These are phyloP conservation scores for Osmanthus fragrans DNA, from an alignment of 257 asterid species.

Conservation along the genomic window DNA sequence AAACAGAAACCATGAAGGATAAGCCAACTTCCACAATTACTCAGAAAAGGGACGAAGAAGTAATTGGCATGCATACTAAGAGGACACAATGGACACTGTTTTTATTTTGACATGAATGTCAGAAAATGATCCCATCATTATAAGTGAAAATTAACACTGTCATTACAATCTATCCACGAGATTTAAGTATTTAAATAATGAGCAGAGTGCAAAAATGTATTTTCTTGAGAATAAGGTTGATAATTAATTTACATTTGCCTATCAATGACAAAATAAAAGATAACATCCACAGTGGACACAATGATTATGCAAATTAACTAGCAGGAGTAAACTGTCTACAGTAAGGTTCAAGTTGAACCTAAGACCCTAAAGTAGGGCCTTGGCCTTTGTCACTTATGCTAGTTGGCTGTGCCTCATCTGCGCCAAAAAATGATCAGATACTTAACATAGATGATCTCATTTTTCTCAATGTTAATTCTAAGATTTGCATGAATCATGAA, in stretches of 20 bases:
- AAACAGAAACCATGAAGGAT: slow-evolving; percentile 11
- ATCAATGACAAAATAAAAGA: not conserved
- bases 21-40: slow-evolving; percentile 1
- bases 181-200: not conserved
- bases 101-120: slow-evolving; percentile 7
- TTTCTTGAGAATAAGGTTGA: not conserved
- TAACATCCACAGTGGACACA: not conserved
- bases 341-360: slow-evolving; percentile 11
- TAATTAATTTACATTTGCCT: not conserved
- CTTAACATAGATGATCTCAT: not conserved
- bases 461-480: slow-evolving; percentile 1
- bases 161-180: not conserved
- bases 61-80: slow-evolving; percentile 11
- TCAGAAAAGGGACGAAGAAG: slow-evolving; percentile 11
- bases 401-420: not conserved
- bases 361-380: not conserved
- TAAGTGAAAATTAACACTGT: not conserved
- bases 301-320: not conserved
- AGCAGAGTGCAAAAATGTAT: not conserved
- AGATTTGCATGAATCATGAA: slow-evolving; percentile 3
- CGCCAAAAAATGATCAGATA: not conserved
- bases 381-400: not conserved
- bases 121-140: slow-evolving; percentile 1
- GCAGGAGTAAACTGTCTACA: not conserved
- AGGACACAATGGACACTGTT: not conserved